Percentiles rank a stretch among this genome's conserved stretches.
Conservation (phyloP, 768 basidiomycete genomes). For the Lyophyllum atratum region DNA sequence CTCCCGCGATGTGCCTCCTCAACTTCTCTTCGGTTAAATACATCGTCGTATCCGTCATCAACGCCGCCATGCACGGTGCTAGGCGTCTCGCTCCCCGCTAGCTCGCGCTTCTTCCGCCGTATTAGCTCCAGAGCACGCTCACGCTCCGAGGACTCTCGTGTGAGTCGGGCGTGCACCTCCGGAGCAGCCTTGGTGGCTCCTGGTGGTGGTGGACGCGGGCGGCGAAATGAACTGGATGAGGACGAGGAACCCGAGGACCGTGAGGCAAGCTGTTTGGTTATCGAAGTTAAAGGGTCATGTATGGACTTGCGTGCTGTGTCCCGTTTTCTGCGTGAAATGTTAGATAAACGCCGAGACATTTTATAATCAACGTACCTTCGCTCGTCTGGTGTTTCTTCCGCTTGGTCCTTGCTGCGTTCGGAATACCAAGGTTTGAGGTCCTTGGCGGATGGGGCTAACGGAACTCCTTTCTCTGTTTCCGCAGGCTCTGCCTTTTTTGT, state of each 20-base stretch:
- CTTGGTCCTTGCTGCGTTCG: constrained; percentile 13
- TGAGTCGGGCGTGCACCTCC: constrained; percentile 58
- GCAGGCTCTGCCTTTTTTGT: constrained; percentile 47
- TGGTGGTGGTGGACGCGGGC: constrained; percentile 16
- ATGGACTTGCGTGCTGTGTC: constrained; percentile 63
- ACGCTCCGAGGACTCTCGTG: constrained; percentile 76
- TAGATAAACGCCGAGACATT: neutral
- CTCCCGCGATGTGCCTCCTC: constrained; percentile 66
- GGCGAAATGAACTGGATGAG: constrained; percentile 16
- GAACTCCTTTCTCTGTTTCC: constrained; percentile 70
- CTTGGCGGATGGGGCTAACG: constrained; percentile 72
- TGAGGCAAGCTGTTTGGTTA: constrained; percentile 63
- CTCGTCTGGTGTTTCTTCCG: constrained; percentile 25
- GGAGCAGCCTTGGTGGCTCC: constrained; percentile 31
- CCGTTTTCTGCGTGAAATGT: constrained; percentile 46
- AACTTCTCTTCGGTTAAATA: constrained; percentile 71
- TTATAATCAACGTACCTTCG: constrained; percentile 31
- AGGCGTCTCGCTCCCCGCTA: constrained; percentile 67
- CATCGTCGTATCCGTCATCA: constrained; percentile 59
- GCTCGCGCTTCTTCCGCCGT: constrained; percentile 62
- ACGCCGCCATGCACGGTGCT: constrained; percentile 60
- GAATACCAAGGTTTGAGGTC: constrained; percentile 86
- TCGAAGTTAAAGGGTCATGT: constrained; percentile 75
- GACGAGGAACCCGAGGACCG: constrained; percentile 27
- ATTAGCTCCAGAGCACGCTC: constrained; percentile 76